A percentile compares a stretch with the other conserved stretches of the same genome.
Evolutionary conservation across 2,329 filamentous ascomycete genomes (phyloP).

Genomic region (Fusarium sp.): DNA sequence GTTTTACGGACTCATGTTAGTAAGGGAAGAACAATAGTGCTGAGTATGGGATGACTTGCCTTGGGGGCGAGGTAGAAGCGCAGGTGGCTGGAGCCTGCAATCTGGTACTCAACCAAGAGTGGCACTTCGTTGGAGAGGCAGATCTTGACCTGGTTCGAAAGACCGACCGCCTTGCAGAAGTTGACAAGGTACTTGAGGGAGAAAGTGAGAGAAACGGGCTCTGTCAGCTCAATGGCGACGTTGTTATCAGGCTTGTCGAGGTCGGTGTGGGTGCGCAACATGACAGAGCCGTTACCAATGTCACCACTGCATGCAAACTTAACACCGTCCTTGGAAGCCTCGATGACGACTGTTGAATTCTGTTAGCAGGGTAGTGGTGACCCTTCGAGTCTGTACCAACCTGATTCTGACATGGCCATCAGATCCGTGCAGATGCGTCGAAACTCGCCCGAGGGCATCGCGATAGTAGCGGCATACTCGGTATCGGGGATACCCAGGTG

Average conservation of each 20-base stretch:
- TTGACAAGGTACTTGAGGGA: constrained; percentile 99
- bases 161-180: constrained; percentile 96
- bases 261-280: constrained; percentile 87
- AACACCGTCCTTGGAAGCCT: constrained; percentile 96
- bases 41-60: constrained; percentile 64
- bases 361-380: background rate
- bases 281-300: constrained; percentile 95
- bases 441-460: constrained; percentile 91
- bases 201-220: constrained; percentile 95
- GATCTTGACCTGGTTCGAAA: constrained; percentile 87
- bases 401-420: constrained; percentile 92
- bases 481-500: constrained; percentile 98
- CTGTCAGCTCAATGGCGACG: constrained; percentile 89
- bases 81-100: constrained; percentile 86
- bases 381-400: constrained; percentile 64
- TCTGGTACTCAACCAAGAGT: constrained; percentile 90
- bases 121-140: constrained; percentile 97
- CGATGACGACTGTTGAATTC: constrained; percentile 79
- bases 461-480: constrained; percentile 93
- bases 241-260: constrained; percentile 89
- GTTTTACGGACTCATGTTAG: constrained; percentile 10
- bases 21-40: background rate
- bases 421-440: constrained; percentile 95
- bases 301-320: constrained; percentile 95
- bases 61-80: constrained; percentile 99